These are phyloP conservation scores for Pythium oligandrum DNA, from an alignment of 352 stramenopile species.

Conservation along the genomic window DNA sequence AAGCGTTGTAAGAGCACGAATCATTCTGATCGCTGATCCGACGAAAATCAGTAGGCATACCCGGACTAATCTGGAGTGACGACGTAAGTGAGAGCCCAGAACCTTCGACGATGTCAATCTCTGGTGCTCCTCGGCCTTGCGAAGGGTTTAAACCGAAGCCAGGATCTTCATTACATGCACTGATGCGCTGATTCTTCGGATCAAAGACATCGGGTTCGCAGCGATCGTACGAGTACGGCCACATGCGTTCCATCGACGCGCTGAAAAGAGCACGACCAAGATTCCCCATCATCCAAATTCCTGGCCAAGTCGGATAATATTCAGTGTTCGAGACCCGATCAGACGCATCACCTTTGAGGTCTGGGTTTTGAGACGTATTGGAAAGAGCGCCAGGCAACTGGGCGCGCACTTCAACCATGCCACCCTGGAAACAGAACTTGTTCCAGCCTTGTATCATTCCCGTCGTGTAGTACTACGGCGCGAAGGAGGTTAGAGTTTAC, in stretches of 20 bases:
- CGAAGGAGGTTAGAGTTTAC: too few species aligned
- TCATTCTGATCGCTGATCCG: constrained; percentile 8
- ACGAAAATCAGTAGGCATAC: constrained; percentile 38
- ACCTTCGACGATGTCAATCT: constrained; percentile 93
- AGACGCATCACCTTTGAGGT: too few species aligned
- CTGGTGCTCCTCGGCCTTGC: constrained; percentile 81
- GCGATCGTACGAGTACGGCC: constrained; percentile 90
- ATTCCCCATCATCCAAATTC: constrained; percentile 93
- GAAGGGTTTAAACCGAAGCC: constrained; percentile 86
- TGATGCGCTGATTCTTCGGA: constrained; percentile 47
- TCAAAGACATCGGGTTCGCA: constrained; percentile 65
- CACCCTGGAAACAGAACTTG: neutral
- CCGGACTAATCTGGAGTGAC: constrained; percentile 75
- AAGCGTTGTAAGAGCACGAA: constrained; percentile 12
- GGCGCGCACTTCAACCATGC: too few species aligned
- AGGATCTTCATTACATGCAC: constrained; percentile 81
- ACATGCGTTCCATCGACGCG: constrained; percentile 84
- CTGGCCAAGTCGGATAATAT: constrained; percentile 78
- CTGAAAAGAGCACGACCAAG: constrained; percentile 89
- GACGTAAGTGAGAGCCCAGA: constrained; percentile 59
- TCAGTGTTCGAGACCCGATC: too few species aligned
- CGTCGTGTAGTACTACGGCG: too few species aligned
- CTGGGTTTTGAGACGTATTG: too few species aligned
- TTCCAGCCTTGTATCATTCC: neutral
- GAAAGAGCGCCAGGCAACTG: too few species aligned